Evolutionary conservation across 805 yeast species (phyloP), one percentile per base, ranked within the genome.

Genomic region (Metschnikowia aberdeeniae): DNA sequence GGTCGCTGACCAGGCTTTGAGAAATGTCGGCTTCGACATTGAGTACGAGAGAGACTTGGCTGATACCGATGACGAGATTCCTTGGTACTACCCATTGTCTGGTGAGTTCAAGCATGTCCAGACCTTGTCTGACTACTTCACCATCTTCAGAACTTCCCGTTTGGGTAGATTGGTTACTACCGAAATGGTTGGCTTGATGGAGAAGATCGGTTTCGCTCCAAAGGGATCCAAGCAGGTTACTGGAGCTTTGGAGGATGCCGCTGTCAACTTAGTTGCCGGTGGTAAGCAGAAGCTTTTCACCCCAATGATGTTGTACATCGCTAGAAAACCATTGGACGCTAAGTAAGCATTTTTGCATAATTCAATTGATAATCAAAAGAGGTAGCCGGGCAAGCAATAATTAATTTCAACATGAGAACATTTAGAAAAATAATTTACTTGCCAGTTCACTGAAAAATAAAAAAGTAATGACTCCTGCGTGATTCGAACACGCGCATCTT

Each of bases 31-130:
- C 11, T 93, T 93, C 65, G 84, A 87, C 58, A 72, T 93, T 54
- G 77, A 78, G 60, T 78, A 78, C 62, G 81, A 81, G 66, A 73
- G 75, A 57, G 99, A 93, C 66, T 75, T 93, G 62, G 97, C 98
- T 45, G 87, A 84, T 52, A 67, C 72, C 36, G 80, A 78, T 50
- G 97, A 88, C 63, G 86, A 77, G 41, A 78, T 93, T 53, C 99
- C 99, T 57, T 93, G 99, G 99, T 93, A 86, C 74, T 89, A 89
- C 67, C 99, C 99, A 59, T 78, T 93, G 62, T 77, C 93, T 51
- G 99, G 99, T 62, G 96, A 92, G 57, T 83, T 89, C 87, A 85
- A 80, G 70, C 84, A 87, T 70, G 78, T 87, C 44, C 97, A 90
- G 73, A 73, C 82, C 42, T 45, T 88, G 13, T 74, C 81, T 47